Conservation (phyloP, 1,139 yeast genomes). For the Sugiyamaella novakii region DNA sequence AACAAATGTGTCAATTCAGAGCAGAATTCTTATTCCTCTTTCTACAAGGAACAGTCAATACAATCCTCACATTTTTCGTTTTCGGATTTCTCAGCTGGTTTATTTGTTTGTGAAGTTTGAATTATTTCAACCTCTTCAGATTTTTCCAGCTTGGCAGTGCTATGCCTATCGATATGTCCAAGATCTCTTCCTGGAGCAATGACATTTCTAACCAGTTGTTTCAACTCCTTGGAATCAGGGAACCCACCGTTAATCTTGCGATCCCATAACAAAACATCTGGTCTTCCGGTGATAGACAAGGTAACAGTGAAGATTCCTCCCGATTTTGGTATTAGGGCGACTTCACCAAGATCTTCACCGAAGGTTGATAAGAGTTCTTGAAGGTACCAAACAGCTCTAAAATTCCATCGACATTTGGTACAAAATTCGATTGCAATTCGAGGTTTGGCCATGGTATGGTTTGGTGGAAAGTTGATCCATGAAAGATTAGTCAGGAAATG, state of each 20-base stretch:
- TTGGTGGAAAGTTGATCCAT: too few relatives aligned
- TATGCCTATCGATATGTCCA: slow-evolving; percentile 49
- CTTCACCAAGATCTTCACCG: slow-evolving; percentile 54
- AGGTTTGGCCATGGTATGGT: too few relatives aligned
- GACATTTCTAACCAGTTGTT: slow-evolving; percentile 54
- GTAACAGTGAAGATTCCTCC: slow-evolving; percentile 57
- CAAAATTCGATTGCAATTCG: slow-evolving; percentile 58
- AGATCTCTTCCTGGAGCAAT: slow-evolving; percentile 50
- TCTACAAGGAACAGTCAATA: not conserved
- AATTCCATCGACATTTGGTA: slow-evolving; percentile 64
- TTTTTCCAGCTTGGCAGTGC: not conserved
- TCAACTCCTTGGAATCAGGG: slow-evolving; percentile 55
- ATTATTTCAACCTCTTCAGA: not conserved
- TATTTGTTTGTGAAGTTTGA: not conserved
- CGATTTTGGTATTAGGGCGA: slow-evolving; percentile 54
- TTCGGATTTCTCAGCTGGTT: not conserved
- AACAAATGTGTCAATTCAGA: too few relatives aligned
- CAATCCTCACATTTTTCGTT: slow-evolving; percentile 2
- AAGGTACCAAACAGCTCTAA: slow-evolving; percentile 67
- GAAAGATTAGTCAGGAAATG: too few relatives aligned
- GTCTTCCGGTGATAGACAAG: slow-evolving; percentile 25
- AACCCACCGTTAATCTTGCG: slow-evolving; percentile 57
- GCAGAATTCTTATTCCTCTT: not conserved
- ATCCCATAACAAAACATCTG: slow-evolving; percentile 53
- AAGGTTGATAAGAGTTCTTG: slow-evolving; percentile 67